Conservation (phyloP, 345 rosid genomes). For the Diplotaxis tenuifolia region DNA sequence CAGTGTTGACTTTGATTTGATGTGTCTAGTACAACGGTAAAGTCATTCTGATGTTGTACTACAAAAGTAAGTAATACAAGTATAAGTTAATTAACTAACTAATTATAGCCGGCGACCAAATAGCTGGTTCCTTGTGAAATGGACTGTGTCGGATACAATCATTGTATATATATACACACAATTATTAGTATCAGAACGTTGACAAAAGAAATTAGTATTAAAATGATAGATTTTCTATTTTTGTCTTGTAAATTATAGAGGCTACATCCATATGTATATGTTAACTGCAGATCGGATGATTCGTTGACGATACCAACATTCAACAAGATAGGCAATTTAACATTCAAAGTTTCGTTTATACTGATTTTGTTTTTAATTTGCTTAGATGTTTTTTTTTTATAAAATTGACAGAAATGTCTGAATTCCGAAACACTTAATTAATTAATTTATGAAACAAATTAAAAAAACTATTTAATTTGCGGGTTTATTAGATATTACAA, state of each 20-base stretch:
- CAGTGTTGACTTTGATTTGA: conserved; percentile 37
- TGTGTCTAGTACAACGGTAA: conserved; percentile 32
- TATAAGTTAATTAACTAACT: background rate
- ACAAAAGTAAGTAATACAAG: conserved; percentile 1
- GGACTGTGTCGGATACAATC: background rate
- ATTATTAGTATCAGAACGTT: background rate
- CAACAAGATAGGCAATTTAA: background rate
- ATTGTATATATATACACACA: background rate
- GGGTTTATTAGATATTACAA: too few species aligned
- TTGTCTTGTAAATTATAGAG: background rate
- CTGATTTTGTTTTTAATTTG: background rate
- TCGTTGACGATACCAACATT: background rate
- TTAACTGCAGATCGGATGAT: background rate
- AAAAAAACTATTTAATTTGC: too few species aligned
- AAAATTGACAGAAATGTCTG: background rate
- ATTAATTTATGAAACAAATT: too few species aligned
- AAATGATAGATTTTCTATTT: background rate
- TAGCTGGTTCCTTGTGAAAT: conserved; percentile 23
- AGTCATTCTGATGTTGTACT: conserved; percentile 25
- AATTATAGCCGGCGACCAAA: conserved; percentile 17
- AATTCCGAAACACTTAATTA: too few species aligned
- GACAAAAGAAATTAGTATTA: background rate
- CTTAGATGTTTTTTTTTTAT: background rate
- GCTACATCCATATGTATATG: background rate
- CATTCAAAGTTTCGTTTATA: background rate